A percentile compares a stretch with the other conserved stretches of the same genome.
These are phyloP conservation scores for Pestalotiopsis sp. DNA, from an alignment of 2,329 filamentous ascomycete species.

Conservation along the genomic window DNA sequence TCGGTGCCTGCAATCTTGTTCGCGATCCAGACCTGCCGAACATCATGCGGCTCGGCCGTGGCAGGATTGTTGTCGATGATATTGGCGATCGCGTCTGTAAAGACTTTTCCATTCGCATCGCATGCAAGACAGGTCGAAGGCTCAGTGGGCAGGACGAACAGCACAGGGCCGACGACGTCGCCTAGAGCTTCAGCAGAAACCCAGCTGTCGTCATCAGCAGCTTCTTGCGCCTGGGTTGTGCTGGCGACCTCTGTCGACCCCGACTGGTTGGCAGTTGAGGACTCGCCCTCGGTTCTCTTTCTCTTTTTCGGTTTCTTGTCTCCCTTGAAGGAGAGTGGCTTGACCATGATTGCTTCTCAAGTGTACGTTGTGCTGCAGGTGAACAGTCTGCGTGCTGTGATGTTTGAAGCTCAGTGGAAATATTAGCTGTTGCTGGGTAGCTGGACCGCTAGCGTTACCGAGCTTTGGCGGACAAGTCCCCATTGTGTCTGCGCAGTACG, in stretches of 20 bases:
- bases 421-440: too few relatives aligned
- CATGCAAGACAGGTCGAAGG: slow-evolving; percentile 77
- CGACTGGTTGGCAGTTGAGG: slow-evolving; percentile 34
- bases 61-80: slow-evolving; percentile 79
- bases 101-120: slow-evolving; percentile 86
- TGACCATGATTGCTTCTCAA: slow-evolving; percentile 66
- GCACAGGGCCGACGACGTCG: slow-evolving; percentile 80
- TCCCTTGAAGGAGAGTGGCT: slow-evolving; percentile 92
- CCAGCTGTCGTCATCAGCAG: slow-evolving; percentile 81
- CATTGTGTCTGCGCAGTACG: too few relatives aligned
- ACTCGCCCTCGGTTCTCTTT: slow-evolving; percentile 67
- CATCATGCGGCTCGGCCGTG: slow-evolving; percentile 94
- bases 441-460: too few relatives aligned
- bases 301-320: slow-evolving; percentile 95
- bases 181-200: slow-evolving; percentile 75
- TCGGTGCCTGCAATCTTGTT: slow-evolving; percentile 83
- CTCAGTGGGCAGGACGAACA: slow-evolving; percentile 80
- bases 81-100: slow-evolving; percentile 81
- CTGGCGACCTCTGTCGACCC: slow-evolving; percentile 39
- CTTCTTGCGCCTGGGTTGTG: slow-evolving; percentile 34
- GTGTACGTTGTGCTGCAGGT: not conserved
- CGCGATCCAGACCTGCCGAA: slow-evolving; percentile 93
- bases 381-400: not conserved
- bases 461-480: too few relatives aligned
- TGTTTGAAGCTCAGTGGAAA: not conserved